phyloP scores from a whole-genome alignment of 306 rosid species.

The Sphenostylis stenocarpa region DNA sequence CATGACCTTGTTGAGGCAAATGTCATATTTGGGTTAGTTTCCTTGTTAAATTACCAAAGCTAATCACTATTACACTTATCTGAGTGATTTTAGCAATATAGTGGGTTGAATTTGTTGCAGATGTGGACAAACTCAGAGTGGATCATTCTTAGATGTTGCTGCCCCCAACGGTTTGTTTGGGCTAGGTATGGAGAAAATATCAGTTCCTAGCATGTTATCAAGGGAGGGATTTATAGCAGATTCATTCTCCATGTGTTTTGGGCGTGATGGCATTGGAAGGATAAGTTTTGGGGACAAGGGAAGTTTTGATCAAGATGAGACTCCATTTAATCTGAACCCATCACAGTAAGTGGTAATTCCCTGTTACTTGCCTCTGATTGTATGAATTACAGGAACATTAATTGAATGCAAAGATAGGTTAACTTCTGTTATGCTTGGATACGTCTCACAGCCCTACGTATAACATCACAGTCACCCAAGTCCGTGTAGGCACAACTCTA shows the following conservation, averaged over 20 bases:
- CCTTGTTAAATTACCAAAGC: slow-evolving; percentile 9
- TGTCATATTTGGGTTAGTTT: slow-evolving; percentile 83
- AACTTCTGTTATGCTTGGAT: slow-evolving; percentile 34
- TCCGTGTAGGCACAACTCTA: slow-evolving; percentile 71
- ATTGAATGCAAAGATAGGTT: slow-evolving; percentile 22
- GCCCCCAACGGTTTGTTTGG: slow-evolving; percentile 97
- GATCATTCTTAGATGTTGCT: slow-evolving; percentile 86
- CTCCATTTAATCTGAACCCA: slow-evolving; percentile 82
- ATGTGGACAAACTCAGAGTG: slow-evolving; percentile 93
- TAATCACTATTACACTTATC: neutral
- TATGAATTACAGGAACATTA: slow-evolving; percentile 15
- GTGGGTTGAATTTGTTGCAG: slow-evolving; percentile 46
- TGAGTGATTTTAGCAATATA: slow-evolving; percentile 21
- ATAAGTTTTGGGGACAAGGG: slow-evolving; percentile 94
- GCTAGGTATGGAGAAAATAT: slow-evolving; percentile 95
- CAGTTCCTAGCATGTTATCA: slow-evolving; percentile 92
- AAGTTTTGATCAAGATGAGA: slow-evolving; percentile 79
- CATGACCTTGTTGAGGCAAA: slow-evolving; percentile 65
- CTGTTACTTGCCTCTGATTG: slow-evolving; percentile 42
- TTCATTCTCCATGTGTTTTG: slow-evolving; percentile 97
- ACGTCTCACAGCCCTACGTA: slow-evolving; percentile 78
- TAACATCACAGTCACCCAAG: slow-evolving; percentile 73
- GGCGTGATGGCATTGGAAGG: slow-evolving; percentile 88
- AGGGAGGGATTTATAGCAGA: slow-evolving; percentile 77
- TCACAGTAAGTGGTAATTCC: slow-evolving; percentile 80